phyloP scores from a whole-genome alignment of 192 early-diverging fungal species.

The Phlyctochytrium arcticum region DNA sequence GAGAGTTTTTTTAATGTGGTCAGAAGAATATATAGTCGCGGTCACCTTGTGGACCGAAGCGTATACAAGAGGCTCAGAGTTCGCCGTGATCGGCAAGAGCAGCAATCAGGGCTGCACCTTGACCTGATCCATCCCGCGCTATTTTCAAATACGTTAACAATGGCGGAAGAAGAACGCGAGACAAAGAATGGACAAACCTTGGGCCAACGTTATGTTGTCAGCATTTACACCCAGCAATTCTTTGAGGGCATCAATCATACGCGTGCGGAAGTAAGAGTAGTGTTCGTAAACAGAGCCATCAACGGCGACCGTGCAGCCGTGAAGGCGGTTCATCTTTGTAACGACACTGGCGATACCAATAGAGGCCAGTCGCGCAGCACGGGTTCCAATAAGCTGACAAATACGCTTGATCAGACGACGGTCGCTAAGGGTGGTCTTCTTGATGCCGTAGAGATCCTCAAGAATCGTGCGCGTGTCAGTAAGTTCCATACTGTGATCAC shows the following conservation, averaged over 20 bases:
- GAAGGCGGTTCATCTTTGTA: slow-evolving; percentile 51
- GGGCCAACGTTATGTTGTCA: slow-evolving; percentile 64
- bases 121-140: slow-evolving; percentile 62
- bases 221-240: slow-evolving; percentile 67
- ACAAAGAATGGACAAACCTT: slow-evolving; percentile 32
- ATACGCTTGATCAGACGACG: slow-evolving; percentile 67
- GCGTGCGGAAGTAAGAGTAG: slow-evolving; percentile 79
- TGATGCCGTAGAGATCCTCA: slow-evolving; percentile 59
- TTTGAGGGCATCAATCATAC: slow-evolving; percentile 67
- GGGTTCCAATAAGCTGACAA: slow-evolving; percentile 68
- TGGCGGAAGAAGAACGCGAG: background rate
- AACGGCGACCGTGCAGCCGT: slow-evolving; percentile 74
- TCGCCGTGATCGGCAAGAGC: slow-evolving; percentile 1
- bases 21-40: too few relatives aligned
- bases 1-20: too few relatives aligned
- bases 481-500: slow-evolving; percentile 62
- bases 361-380: slow-evolving; percentile 76
- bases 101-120: slow-evolving; percentile 50
- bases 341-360: slow-evolving; percentile 62
- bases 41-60: too few relatives aligned
- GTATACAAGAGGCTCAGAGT: too few relatives aligned
- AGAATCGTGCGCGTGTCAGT: slow-evolving; percentile 54
- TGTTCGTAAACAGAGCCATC: slow-evolving; percentile 87
- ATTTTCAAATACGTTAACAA: background rate
- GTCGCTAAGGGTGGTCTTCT: slow-evolving; percentile 57